These are phyloP conservation scores for Cystofilobasidium macerans DNA, from an alignment of 768 basidiomycete species.

Conservation along the genomic window DNA sequence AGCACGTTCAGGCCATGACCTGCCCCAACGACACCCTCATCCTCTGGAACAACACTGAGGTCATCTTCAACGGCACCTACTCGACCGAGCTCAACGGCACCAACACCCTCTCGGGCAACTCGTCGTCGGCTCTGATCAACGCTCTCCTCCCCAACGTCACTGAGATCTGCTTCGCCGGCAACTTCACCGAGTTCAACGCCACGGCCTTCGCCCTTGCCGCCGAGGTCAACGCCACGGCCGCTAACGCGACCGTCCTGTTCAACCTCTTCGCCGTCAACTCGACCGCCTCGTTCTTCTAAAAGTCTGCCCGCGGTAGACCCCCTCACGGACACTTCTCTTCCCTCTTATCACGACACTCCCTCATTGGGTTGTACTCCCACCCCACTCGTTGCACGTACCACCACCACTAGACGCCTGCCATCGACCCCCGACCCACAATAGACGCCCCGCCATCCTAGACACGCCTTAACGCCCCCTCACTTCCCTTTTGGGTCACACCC, in stretches of 20 bases:
- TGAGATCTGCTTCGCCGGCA: constrained; percentile 3
- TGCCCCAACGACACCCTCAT: constrained; percentile 19
- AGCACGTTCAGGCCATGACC: constrained; percentile 1
- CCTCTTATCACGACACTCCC: neutral
- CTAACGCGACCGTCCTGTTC: constrained; percentile 1
- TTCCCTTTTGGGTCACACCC: too few relatives aligned
- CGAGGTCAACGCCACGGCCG: neutral
- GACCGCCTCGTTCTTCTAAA: constrained; percentile 1
- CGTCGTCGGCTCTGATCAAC: constrained; percentile 14
- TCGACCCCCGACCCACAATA: too few relatives aligned
- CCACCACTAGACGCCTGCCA: too few relatives aligned
- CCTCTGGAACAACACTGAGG: constrained; percentile 14
- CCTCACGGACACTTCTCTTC: neutral
- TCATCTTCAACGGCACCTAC: constrained; percentile 22
- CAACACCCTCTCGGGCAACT: constrained; percentile 15
- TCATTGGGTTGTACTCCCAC: too few relatives aligned
- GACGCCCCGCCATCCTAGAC: too few relatives aligned
- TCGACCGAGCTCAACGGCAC: constrained; percentile 16
- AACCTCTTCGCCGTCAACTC: neutral
- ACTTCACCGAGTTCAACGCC: neutral
- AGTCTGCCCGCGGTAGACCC: neutral
- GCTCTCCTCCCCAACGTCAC: constrained; percentile 15
- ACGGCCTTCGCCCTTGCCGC: neutral
- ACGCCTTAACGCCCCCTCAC: too few relatives aligned
- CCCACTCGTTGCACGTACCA: too few relatives aligned